Evolutionary conservation across 2,329 filamentous ascomycete genomes (phyloP).

Genomic region (Colletotrichum coccodes): DNA sequence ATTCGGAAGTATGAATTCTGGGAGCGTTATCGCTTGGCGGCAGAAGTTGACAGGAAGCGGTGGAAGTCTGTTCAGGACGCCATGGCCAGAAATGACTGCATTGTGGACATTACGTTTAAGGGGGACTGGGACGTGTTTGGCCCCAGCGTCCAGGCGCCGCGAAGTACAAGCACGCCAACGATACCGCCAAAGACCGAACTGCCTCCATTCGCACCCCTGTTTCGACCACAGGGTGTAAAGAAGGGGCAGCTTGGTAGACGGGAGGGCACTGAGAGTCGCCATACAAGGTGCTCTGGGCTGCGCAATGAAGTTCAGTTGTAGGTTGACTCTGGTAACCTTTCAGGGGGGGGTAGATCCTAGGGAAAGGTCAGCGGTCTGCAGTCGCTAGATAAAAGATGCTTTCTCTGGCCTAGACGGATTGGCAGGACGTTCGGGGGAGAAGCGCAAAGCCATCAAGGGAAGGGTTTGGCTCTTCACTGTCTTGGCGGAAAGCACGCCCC

Average conservation of each 20-base stretch:
- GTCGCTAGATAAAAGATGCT: not conserved
- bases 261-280: not conserved
- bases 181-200: not conserved
- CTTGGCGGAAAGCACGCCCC: not conserved
- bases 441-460: not conserved
- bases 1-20: constrained; percentile 22
- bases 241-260: not conserved
- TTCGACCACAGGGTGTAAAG: not conserved
- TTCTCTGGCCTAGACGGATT: not conserved
- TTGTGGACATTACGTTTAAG: constrained; percentile 27
- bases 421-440: not conserved
- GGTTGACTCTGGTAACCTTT: not conserved
- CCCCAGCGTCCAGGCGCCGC: not conserved
- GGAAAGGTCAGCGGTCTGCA: not conserved
- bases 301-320: constrained; percentile 13
- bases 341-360: no score
- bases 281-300: constrained; percentile 3
- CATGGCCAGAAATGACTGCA: constrained; percentile 25
- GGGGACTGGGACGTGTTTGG: constrained; percentile 13
- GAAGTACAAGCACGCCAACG: not conserved
- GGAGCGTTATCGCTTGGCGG: not conserved
- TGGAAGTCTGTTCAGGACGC: constrained; percentile 24
- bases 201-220: not conserved
- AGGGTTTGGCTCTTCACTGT: not conserved
- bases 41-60: constrained; percentile 9